These are phyloP conservation scores for Mortierella sp. DNA, from an alignment of 371 early-diverging fungal genomes.

Conservation along the genomic window DNA sequence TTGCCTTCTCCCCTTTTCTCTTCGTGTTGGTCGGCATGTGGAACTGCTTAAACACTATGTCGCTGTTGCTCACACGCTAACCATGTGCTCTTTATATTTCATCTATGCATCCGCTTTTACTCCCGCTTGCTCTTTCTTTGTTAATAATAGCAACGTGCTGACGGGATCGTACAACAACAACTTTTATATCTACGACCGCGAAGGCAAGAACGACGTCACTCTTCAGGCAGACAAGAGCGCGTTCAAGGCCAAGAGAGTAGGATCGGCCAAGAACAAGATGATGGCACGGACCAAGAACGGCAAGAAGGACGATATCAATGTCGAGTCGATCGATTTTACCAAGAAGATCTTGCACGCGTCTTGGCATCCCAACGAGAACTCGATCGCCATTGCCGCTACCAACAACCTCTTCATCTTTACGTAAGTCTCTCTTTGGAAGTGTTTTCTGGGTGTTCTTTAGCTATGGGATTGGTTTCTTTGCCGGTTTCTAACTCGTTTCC, in stretches of 20 bases:
- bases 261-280: slow-evolving; percentile 67
- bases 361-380: slow-evolving; percentile 98
- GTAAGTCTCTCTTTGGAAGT: slow-evolving; percentile 56
- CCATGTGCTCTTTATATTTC: neutral
- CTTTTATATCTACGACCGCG: slow-evolving; percentile 90
- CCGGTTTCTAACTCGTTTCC: neutral
- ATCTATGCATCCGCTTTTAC: neutral
- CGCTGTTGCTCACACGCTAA: neutral
- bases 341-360: slow-evolving; percentile 98
- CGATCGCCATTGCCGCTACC: slow-evolving; percentile 96
- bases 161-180: slow-evolving; percentile 98
- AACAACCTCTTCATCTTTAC: slow-evolving; percentile 98
- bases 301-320: slow-evolving; percentile 83
- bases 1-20: neutral
- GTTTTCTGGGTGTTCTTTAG: neutral
- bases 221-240: slow-evolving; percentile 98
- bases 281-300: slow-evolving; percentile 57
- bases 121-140: neutral
- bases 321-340: slow-evolving; percentile 90
- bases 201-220: slow-evolving; percentile 83
- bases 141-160: slow-evolving; percentile 73
- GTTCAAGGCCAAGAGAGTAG: slow-evolving; percentile 93
- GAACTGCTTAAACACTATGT: neutral
- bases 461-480: neutral
- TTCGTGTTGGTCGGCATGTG: neutral